Base-by-base conservation (phyloP, 768 basidiomycete genomes). In the Rhodotorula sphaerocarpa region DNA sequence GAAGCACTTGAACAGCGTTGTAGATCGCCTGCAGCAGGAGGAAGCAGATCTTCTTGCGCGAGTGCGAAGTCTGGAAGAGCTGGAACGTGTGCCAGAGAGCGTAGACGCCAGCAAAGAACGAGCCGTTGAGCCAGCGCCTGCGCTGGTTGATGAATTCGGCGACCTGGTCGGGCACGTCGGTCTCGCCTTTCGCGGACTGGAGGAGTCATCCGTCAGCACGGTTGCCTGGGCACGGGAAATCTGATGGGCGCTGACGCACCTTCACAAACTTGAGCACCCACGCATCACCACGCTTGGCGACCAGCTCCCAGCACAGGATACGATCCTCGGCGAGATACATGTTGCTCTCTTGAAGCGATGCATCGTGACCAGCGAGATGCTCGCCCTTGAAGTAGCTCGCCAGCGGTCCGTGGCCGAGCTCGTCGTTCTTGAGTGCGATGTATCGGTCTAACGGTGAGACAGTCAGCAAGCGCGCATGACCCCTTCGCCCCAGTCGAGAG, bases 331-430 rank as follows among this genome's bases (percentile, higher is more conserved):
- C 50, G 25, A 51, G 50, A 73, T 91, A 75, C 75, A 77, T 77
- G 57, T 75, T 76, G 6, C 70, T 73, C 12, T 75, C 76, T 55
- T 76, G 72, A 2, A 73, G 57, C 30, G 70, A 67, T 1, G 77
- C 75, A 58, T 78, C 75, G 30, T 74, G 73, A 0, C 77, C 76
- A 21, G 74, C 70, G 83, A 95, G 84, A 4, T 83, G 80, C 75
- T 95, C 90, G 33, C 92, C 91, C 77, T 86, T 89, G 79, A 93
- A 93, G 78, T 93, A 93, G 0, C 86, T 87, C 0, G 87, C 88
- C 21, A 95, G 82, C 0, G 91, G 91, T 6, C 90, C 90, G 63
- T 84, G 86, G 57, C 90, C 91, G 71, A 90, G 83, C 3, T 86
- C 83, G 28, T 88, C 88, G 70, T 95, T 92, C 71, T 66, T 66